These are phyloP conservation scores for Warburgia ugandensis DNA, from an alignment of 164 flowering plant species.

Conservation along the genomic window DNA sequence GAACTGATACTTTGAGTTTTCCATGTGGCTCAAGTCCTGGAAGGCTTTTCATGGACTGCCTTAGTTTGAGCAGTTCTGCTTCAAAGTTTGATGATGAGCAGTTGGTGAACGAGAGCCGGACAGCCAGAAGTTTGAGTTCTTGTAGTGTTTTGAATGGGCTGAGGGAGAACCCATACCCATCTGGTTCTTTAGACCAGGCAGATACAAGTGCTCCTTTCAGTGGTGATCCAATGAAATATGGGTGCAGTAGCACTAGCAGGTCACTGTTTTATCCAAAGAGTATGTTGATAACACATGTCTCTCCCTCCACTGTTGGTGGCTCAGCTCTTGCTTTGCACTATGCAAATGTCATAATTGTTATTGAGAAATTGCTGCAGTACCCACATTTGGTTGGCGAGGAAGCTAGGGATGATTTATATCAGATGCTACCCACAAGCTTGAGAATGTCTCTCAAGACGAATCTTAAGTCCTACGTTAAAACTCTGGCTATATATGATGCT, in stretches of 20 bases:
- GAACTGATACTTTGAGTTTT: constrained; percentile 42
- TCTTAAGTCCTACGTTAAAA: constrained; percentile 62
- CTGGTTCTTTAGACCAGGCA: constrained; percentile 26
- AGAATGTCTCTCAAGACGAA: constrained; percentile 48
- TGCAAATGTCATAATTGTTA: constrained; percentile 83
- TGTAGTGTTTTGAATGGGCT: constrained; percentile 19
- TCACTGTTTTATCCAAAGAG: constrained; percentile 43
- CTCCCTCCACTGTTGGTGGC: constrained; percentile 80
- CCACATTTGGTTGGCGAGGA: constrained; percentile 97
- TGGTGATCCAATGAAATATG: constrained; percentile 31
- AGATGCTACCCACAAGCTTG: constrained; percentile 92
- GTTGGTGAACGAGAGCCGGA: constrained; percentile 38
- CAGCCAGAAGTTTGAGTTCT: constrained; percentile 34
- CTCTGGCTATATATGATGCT: constrained; percentile 84
- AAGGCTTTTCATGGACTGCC: constrained; percentile 74
- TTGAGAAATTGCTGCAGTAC: constrained; percentile 85
- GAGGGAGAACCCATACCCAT: constrained; percentile 24
- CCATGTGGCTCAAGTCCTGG: constrained; percentile 80
- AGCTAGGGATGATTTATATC: constrained; percentile 90
- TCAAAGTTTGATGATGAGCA: constrained; percentile 41
- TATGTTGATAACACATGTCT: constrained; percentile 37
- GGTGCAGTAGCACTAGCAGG: constrained; percentile 12
- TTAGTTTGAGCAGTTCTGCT: constrained; percentile 66
- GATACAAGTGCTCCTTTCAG: constrained; percentile 20
- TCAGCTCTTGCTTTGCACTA: constrained; percentile 91